These are phyloP conservation scores for Torrubiella hemipterigena DNA, from an alignment of 2,329 filamentous ascomycete genomes.

Conservation along the genomic window DNA sequence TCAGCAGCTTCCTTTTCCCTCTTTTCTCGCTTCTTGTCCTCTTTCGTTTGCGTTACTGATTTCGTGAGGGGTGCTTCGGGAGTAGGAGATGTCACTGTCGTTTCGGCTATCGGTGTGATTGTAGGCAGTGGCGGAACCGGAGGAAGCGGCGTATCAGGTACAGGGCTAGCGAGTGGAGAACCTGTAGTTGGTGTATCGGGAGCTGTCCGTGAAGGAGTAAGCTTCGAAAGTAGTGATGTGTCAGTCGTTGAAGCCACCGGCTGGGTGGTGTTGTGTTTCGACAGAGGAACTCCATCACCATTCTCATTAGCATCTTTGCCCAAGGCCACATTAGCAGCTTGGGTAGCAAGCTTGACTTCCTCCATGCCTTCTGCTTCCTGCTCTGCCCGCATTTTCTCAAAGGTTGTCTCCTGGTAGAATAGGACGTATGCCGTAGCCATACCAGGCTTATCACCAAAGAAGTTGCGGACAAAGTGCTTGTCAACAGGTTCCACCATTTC, in stretches of 20 bases:
- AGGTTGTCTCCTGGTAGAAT: constrained; percentile 88
- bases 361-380: constrained; percentile 68
- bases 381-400: constrained; percentile 58
- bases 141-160: constrained; percentile 6
- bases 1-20: constrained; percentile 48
- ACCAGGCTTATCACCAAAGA: constrained; percentile 87
- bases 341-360: constrained; percentile 44
- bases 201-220: constrained; percentile 57
- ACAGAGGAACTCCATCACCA: constrained; percentile 31
- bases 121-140: constrained; percentile 9
- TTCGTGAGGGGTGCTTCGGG: constrained; percentile 6
- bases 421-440: constrained; percentile 92
- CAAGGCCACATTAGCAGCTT: constrained; percentile 43
- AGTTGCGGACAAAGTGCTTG: constrained; percentile 90
- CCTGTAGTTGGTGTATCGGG: constrained; percentile 24
- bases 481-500: constrained; percentile 98
- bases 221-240: constrained; percentile 39
- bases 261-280: constrained; percentile 37
- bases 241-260: constrained; percentile 33
- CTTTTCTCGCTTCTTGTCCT: constrained; percentile 54
- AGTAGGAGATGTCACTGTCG: constrained; percentile 1
- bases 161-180: constrained; percentile 3
- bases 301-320: constrained; percentile 30
- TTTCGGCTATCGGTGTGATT: constrained; percentile 1
- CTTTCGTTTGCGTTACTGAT: constrained; percentile 38